Evolutionary conservation across 805 yeast species (phyloP), one percentile per base, ranked within the genome.

Genomic region (Lipomyces yamadae): DNA sequence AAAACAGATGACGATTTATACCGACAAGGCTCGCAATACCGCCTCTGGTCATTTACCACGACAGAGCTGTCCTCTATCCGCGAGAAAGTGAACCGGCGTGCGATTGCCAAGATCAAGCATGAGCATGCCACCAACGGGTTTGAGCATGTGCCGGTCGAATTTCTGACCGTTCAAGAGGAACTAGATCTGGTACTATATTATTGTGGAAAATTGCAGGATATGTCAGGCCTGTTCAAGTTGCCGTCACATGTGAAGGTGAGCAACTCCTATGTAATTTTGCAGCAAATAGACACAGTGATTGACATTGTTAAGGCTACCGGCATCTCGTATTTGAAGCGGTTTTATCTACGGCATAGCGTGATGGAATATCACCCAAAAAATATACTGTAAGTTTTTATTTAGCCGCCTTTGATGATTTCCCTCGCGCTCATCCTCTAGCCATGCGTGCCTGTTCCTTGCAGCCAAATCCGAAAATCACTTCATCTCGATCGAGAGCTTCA

Each of bases 401-500:
- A 82, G 4, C 30, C 18, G 6, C 10, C 2, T 5, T 24, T 42
- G 24, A 8, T 42, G 48, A 11, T 24, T 3, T 42, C n/a, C 24
- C 7, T 10, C 42, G n/a, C 30, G 7, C 30, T n/a, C 24, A 15
- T 5, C 34, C 37, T 4, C 24, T 37, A 70, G 73, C n/a, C 80
- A 86, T 62, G 89, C 96, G 1, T 89, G 97, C 69, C 84, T 95
- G 11, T 95, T 92, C 76, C 80, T 95, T 42, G 97, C 98, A 4
- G 93, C 97, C 55, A 95, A 95, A 78, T 86, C 93, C 18, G 99
- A 95, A 74, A 94, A 95, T 78, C 88, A 86, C 76, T 94, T 93
- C 78, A 89, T 95, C 37, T 86, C 97, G 34, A 90, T 94, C 67
- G 89, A 89, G 55, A 84, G 90, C 10, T 93, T 94, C 75, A 87